phyloP scores from a whole-genome alignment of 495 filamentous ascomycete species.

The Neurospora hispaniola region DNA sequence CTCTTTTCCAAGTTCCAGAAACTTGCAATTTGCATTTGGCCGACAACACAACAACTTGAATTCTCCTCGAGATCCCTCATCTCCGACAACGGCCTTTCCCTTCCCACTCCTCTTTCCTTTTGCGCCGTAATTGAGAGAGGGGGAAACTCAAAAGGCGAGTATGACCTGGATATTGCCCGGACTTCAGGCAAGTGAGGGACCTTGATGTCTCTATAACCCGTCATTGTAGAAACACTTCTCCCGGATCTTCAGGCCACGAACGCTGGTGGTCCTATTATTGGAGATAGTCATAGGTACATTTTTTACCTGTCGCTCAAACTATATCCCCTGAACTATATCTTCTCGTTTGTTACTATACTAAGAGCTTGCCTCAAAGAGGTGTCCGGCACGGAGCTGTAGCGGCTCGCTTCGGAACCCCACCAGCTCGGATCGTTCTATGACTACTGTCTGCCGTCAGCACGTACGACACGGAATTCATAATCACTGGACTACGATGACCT shows the following conservation, averaged over 20 bases:
- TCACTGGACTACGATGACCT: neutral
- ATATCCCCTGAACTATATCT: neutral
- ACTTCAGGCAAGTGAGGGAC: neutral
- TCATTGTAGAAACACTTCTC: neutral
- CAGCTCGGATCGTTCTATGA: neutral
- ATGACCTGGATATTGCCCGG: neutral
- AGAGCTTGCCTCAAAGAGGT: neutral
- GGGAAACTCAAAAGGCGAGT: neutral
- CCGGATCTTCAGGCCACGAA: neutral
- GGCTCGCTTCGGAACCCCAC: neutral
- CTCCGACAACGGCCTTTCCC: neutral
- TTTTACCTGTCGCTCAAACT: neutral
- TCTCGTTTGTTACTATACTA: neutral
- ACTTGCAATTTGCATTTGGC: neutral
- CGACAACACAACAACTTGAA: neutral
- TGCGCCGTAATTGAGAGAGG: neutral
- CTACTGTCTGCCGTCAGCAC: neutral
- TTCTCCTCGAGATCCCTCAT: neutral
- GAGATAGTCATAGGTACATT: neutral
- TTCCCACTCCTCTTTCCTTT: neutral
- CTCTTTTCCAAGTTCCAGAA: neutral
- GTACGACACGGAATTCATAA: neutral
- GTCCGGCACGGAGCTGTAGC: neutral
- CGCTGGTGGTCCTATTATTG: neutral
- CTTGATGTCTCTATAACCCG: neutral